These are phyloP conservation scores for Fraxinus americana DNA, from an alignment of 257 asterid species.

Conservation along the genomic window DNA sequence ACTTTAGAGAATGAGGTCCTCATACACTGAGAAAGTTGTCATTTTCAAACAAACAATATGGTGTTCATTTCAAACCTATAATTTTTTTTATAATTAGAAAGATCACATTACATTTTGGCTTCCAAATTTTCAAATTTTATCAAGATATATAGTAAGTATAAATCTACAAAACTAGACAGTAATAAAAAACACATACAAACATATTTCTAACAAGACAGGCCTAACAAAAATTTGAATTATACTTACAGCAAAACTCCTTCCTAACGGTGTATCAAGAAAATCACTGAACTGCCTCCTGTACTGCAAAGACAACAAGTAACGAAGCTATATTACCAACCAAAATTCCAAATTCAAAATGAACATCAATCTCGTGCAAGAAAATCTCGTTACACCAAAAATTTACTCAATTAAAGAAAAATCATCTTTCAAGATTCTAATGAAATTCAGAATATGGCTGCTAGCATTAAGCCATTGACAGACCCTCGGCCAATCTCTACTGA, in stretches of 20 bases:
- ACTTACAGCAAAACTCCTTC: slow-evolving; percentile 84
- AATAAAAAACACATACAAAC: not conserved
- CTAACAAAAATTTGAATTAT: not conserved
- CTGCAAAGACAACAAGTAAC: slow-evolving; percentile 51
- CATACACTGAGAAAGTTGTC: not conserved
- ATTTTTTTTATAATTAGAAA: not conserved
- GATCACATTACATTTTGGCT: not conserved
- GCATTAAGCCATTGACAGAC: slow-evolving; percentile 36
- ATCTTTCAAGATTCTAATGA: not conserved
- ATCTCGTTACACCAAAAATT: not conserved
- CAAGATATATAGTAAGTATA: slow-evolving; percentile 12
- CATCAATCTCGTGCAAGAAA: not conserved
- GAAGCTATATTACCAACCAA: slow-evolving; percentile 6
- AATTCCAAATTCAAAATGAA: not conserved
- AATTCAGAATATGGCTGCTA: not conserved
- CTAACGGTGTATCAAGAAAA: slow-evolving; percentile 81
- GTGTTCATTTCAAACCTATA: not conserved
- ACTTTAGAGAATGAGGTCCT: not conserved
- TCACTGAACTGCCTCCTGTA: slow-evolving; percentile 77
- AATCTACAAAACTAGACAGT: slow-evolving; percentile 11
- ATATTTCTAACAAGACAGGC: not conserved
- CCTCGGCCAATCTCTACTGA: slow-evolving; percentile 72
- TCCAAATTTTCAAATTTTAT: not conserved
- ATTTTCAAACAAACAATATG: not conserved
- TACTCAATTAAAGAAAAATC: not conserved